These are phyloP conservation scores for Castanospermum australe DNA, from an alignment of 306 rosid genomes.

Conservation along the genomic window DNA sequence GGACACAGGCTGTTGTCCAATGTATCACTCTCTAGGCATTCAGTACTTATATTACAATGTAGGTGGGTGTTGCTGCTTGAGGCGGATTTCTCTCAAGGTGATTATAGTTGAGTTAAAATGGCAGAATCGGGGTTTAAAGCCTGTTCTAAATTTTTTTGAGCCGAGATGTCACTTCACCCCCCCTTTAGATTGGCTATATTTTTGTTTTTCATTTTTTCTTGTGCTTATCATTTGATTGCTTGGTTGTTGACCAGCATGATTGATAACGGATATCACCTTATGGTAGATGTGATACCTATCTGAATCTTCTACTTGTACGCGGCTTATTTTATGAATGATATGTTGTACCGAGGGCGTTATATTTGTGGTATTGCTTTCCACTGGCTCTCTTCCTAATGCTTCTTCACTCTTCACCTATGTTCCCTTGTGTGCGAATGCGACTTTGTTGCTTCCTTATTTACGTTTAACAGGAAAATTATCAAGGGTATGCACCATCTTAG, in stretches of 20 bases:
- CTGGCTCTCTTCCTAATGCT: no score
- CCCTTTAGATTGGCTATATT: conserved; percentile 16
- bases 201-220: conserved; percentile 14
- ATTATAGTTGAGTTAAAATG: conserved; percentile 23
- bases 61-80: conserved; percentile 26
- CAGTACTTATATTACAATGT: conserved; percentile 2
- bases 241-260: conserved; percentile 35
- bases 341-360: conserved; percentile 21
- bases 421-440: not conserved
- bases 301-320: conserved; percentile 29
- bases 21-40: not conserved
- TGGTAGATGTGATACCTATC: not conserved
- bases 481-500: not conserved
- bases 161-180: conserved; percentile 22
- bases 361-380: not conserved
- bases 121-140: conserved; percentile 18
- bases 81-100: conserved; percentile 25
- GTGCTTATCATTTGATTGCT: conserved; percentile 5
- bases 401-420: not conserved
- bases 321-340: conserved; percentile 12
- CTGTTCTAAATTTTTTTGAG: conserved; percentile 33
- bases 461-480: no score
- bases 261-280: not conserved
- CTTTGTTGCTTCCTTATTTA: not conserved
- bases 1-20: not conserved